Base-by-base conservation (phyloP, 148 eudicot genomes). In the Cornus controversa region DNA sequence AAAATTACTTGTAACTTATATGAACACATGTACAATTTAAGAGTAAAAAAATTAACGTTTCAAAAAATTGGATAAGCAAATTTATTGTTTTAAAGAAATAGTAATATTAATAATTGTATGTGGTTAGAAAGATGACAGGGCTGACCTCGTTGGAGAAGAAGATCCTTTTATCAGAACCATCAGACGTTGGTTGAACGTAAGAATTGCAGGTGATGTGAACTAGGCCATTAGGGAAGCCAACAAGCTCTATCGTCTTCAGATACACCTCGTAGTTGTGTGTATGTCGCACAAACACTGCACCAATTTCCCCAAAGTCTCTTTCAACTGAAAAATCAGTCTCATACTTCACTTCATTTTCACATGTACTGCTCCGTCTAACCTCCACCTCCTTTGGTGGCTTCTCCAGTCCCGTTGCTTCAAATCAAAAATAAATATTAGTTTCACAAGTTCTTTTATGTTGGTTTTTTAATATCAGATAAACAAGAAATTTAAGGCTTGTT, bases 121-220 rank as follows among this genome's bases (percentile, higher is more conserved):
- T 37, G 9, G 42, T 9, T 40, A 40, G 45, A 40, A 31, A 40
- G 37, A 6, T 40, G 45, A n/a, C n/a, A n/a, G n/a, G 45, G 5
- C 45, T 40, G 8, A 86, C 89, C 87, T 82, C 84, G 47, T 84
- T 73, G 53, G 86, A 66, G 71, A 84, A 86, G 80, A 86, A 86
- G 23, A 83, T 71, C 67, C 87, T 77, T 62, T 82, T 79, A 5
- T 81, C 81, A 14, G 80, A 31, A 31, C 34, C 4, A 31, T 31
- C 34, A 31, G 34, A 79, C 50, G 79, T 81, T 50, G 89, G 69
- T 24, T 78, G 81, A 23, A 86, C 72, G 83, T 85, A 86, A 1
- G 89, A 81, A 23, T 86, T 77, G 28, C 89, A 86, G 10, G 47
- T 23, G 27, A 86, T 40, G 9, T n/a, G 74, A 8, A 67, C 24